phyloP scores from a whole-genome alignment of 1,284 basidiomycete species.

The Phellopilus nigrolimitatus region DNA sequence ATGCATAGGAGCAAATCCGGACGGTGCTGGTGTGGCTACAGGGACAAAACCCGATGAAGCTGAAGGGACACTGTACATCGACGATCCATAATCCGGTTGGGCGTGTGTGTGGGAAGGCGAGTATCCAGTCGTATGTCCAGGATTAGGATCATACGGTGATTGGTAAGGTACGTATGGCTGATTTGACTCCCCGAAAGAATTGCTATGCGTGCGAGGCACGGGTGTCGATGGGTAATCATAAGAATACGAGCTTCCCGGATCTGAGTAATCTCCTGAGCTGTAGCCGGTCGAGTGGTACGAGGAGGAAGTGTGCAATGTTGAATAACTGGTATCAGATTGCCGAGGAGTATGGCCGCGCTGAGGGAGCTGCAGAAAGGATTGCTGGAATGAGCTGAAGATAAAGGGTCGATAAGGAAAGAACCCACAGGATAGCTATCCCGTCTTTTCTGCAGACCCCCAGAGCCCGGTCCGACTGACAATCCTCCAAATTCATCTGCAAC shows the following conservation, averaged over 20 bases:
- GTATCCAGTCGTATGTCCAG: constrained; percentile 29
- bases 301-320: constrained; percentile 28
- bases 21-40: constrained; percentile 47
- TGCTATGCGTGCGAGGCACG: constrained; percentile 4
- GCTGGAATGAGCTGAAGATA: constrained; percentile 1
- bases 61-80: constrained; percentile 18
- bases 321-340: constrained; percentile 36
- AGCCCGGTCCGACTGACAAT: constrained; percentile 37
- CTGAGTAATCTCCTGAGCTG: constrained; percentile 11
- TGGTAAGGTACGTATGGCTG: constrained; percentile 35
- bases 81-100: constrained; percentile 7
- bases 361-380: constrained; percentile 29
- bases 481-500: constrained; percentile 62
- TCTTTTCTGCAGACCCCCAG: constrained; percentile 30
- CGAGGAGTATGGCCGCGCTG: constrained; percentile 33
- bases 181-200: constrained; percentile 15
- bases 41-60: constrained; percentile 17
- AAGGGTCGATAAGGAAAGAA: no score
- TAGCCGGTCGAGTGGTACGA: constrained; percentile 27
- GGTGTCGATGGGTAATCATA: constrained; percentile 17
- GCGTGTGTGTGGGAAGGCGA: constrained; percentile 1
- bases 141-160: constrained; percentile 47
- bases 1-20: constrained; percentile 53
- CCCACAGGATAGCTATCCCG: constrained; percentile 65
- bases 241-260: background rate